Evolutionary conservation across 2,329 filamentous ascomycete species (phyloP).

Genomic region (Aschersonia sp.): DNA sequence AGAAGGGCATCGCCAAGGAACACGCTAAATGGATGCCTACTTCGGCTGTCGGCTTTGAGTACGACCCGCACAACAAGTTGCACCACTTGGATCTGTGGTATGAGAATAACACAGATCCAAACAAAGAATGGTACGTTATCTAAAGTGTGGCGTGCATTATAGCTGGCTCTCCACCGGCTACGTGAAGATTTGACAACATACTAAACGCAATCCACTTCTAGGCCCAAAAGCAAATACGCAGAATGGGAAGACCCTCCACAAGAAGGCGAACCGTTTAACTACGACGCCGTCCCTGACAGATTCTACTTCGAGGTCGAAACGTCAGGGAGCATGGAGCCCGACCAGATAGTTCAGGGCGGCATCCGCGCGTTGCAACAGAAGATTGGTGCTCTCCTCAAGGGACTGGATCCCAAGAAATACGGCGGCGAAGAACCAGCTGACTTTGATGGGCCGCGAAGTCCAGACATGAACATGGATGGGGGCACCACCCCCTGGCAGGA

Average conservation of each 20-base stretch:
- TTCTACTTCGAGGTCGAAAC: conserved; percentile 96
- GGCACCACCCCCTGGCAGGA: conserved; percentile 42
- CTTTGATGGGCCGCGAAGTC: conserved; percentile 51
- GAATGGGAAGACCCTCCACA: conserved; percentile 66
- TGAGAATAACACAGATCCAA: conserved; percentile 57
- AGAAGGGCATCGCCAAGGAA: conserved; percentile 98
- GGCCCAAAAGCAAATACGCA: conserved; percentile 70
- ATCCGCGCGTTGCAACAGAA: conserved; percentile 85
- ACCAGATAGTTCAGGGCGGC: conserved; percentile 76
- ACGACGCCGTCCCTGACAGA: conserved; percentile 65
- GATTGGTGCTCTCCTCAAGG: conserved; percentile 62
- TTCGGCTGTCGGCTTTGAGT: conserved; percentile 88
- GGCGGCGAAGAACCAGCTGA: conserved; percentile 45
- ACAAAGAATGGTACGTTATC: conserved; percentile 65
- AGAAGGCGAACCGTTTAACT: conserved; percentile 81
- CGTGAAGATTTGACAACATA: too few species aligned
- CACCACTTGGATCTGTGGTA: conserved; percentile 91
- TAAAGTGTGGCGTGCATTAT: background rate
- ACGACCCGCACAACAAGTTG: conserved; percentile 94
- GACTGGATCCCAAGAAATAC: conserved; percentile 30
- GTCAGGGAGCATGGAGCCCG: conserved; percentile 75
- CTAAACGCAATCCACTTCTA: too few species aligned
- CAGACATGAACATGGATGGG: conserved; percentile 46
- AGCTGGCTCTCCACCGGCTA: too few species aligned
- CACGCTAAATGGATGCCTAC: conserved; percentile 97